These are phyloP conservation scores for Aspergillus hortae DNA, from an alignment of 2,329 filamentous ascomycete species.

Conservation along the genomic window DNA sequence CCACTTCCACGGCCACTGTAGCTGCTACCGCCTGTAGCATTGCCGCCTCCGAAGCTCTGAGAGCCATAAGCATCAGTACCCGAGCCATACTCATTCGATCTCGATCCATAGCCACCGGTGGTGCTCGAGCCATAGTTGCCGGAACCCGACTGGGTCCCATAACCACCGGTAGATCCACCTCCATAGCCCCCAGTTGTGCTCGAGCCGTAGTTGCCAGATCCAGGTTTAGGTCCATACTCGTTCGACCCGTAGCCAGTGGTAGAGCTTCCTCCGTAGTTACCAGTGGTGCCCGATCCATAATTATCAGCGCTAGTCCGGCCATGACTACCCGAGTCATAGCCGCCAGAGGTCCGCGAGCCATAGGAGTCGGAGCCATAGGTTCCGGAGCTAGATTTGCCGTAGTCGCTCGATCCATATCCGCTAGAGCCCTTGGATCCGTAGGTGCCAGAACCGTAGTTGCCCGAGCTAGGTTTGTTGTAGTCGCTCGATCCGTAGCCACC, in stretches of 20 bases:
- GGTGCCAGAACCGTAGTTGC: conserved; percentile 6
- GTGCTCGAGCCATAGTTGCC: conserved; percentile 4
- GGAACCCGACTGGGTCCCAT: neutral
- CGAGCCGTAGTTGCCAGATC: conserved; percentile 5
- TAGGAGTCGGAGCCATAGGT: conserved; percentile 9
- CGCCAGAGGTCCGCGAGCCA: conserved; percentile 26
- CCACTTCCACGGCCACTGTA: conserved; percentile 5
- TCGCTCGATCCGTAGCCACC: neutral
- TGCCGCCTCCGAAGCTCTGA: conserved; percentile 8
- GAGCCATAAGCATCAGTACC: conserved; percentile 4
- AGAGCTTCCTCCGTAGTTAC: neutral
- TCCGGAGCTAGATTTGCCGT: conserved; percentile 3
- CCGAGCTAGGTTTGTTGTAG: neutral
- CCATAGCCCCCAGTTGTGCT: conserved; percentile 1
- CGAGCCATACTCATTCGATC: conserved; percentile 2
- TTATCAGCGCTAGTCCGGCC: conserved; percentile 19
- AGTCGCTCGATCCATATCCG: neutral
- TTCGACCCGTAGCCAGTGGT: neutral
- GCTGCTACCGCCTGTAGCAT: conserved; percentile 11
- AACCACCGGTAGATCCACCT: too few species aligned
- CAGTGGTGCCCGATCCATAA: conserved; percentile 18
- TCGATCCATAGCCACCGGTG: conserved; percentile 3
- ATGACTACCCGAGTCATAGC: conserved; percentile 37
- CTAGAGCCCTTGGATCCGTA: conserved; percentile 4
- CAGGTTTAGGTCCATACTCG: conserved; percentile 33